Evolutionary conservation across 331 rosid genomes (phyloP), one percentile per base, ranked within the genome.

Genomic region (Rhamnella rubrinervis): DNA sequence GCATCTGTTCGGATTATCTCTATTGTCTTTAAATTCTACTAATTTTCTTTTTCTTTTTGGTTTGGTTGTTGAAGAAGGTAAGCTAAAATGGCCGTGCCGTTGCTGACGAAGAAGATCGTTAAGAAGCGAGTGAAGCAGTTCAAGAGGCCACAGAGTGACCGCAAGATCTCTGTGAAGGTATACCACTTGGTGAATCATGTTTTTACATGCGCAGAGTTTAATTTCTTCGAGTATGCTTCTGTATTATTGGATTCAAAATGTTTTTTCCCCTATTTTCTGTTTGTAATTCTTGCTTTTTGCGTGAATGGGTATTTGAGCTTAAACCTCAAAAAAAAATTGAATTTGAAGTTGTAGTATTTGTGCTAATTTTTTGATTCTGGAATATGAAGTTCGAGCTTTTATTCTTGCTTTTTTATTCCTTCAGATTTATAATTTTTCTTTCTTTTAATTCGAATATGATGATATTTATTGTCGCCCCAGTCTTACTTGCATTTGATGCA

Each of bases 381-480:
- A 31, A 31, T 3, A 31, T 3, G 5, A 31, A 31, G 35, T 31
- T 31, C 35, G 35, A 31, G 35, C 35, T 57, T 37, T 2, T 0
- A 2, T 51, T 1, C 15, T 13, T 18, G 1, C n/a, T 18, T 10
- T 21, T 35, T 15, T 15, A 23, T 0, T 25, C 47, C 12, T 71
- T 3, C n/a, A 0, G 35, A 15, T 19, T 50, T 6, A 39, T 62
- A 9, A n/a, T 35, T 55, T 37, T 2, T 4, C 1, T n/a, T n/a
- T n/a, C 1, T 44, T 56, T 31, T 15, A 2, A 14, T 35, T 7
- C 2, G 25, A 6, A 73, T 19, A 53, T 84, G 95, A 82, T 84
- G 96, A 90, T 83, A 18, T 51, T 21, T 14, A 3, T 86, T 90
- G 96, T 88, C 98, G 91, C 97, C 91, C 97, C 97, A 90, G 93